phyloP scores from a whole-genome alignment of 1,139 yeast species.

The Pichia sp. region DNA sequence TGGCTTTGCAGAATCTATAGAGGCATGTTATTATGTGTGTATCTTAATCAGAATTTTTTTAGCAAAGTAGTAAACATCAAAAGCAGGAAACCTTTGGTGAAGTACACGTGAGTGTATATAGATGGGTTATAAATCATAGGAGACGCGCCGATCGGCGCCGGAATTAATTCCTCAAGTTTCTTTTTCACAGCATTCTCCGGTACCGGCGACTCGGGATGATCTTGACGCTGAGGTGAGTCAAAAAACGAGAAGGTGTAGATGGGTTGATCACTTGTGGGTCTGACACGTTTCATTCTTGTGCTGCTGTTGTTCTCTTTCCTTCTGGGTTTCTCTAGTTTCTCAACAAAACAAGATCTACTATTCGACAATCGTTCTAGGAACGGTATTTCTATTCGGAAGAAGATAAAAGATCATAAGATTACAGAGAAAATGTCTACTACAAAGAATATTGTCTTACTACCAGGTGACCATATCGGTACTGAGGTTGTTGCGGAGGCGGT shows the following conservation, averaged over 20 bases:
- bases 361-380: not conserved
- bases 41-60: no score
- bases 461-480: constrained; percentile 96
- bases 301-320: not conserved
- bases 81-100: no score
- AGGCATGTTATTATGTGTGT: no score
- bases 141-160: not conserved
- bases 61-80: no score
- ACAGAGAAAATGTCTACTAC: constrained; percentile 20
- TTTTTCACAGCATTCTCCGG: not conserved
- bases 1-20: no score
- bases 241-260: not conserved
- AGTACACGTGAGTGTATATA: no score
- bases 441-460: constrained; percentile 78
- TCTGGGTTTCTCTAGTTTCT: not conserved
- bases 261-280: no score
- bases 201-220: not conserved
- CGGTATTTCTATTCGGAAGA: not conserved
- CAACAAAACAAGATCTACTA: not conserved
- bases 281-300: no score
- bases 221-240: not conserved
- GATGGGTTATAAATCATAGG: no score
- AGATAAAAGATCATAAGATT: not conserved
- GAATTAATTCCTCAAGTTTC: not conserved
- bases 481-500: constrained; percentile 88